phyloP scores from a whole-genome alignment of 179 eudicot genomes.

The Vitellaria paradoxa region DNA sequence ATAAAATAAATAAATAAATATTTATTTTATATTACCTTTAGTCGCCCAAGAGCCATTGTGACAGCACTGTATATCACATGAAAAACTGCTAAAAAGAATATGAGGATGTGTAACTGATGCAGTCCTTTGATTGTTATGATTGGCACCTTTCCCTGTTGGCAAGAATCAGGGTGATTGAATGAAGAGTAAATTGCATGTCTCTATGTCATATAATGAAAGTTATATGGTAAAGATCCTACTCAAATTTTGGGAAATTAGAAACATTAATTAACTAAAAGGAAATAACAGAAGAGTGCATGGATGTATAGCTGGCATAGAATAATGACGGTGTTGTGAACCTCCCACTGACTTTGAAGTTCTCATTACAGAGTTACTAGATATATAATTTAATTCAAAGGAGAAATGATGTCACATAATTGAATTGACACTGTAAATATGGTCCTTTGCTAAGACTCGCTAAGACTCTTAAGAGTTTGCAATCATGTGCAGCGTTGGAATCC shows the following conservation, averaged over 20 bases:
- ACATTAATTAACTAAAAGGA: neutral
- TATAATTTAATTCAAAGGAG: neutral
- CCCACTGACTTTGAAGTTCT: neutral
- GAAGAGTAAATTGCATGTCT: neutral
- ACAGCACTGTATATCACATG: conserved; percentile 79
- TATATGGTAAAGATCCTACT: neutral
- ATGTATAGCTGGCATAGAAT: neutral
- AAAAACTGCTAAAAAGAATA: conserved; percentile 83
- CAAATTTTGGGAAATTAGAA: neutral
- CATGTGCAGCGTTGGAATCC: neutral
- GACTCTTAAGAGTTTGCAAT: neutral
- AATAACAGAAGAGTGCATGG: neutral
- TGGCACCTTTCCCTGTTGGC: conserved; percentile 54
- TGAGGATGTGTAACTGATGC: conserved; percentile 89
- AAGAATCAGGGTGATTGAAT: neutral
- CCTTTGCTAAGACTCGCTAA: neutral
- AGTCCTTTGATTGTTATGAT: conserved; percentile 69
- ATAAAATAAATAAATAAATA: no score
- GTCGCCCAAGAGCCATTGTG: conserved; percentile 82
- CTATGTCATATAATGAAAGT: no score
- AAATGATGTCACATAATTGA: neutral
- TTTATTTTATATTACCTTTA: conserved; percentile 54
- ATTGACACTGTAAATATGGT: neutral
- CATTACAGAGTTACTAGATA: neutral
- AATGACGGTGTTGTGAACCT: neutral